Base-by-base conservation (phyloP, 257 asterid species). In the Apocynum venetum region DNA sequence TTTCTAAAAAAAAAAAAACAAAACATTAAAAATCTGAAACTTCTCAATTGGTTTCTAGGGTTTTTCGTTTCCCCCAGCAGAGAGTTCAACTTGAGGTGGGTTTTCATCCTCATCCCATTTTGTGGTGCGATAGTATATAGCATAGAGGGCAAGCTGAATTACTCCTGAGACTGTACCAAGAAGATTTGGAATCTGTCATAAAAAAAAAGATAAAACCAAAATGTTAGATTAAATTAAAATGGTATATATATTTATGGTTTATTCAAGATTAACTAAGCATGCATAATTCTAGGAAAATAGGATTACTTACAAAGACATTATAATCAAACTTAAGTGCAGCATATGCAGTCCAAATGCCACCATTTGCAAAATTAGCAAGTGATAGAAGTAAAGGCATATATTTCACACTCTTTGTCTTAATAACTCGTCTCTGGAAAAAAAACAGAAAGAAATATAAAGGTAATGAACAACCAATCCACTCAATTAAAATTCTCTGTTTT, bases 341-440 rank as follows among this genome's bases (percentile, higher is more conserved):
- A 57, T 92, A 94, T n/a, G 77, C 10, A 60, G 85, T 80, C 98
- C 98, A 94, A 20, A 86, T 77, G 2, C 77, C 4, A n/a, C 97
- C 98, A 66, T 94, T 94, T 0, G 74, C 59, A 7, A 94, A 89
- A 83, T 82, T 88, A 57, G 97, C 88, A 0, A 92, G 82, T 46
- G 97, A 89, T 0, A 94, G 83, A 19, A 41, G 80, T 77, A 94
- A 87, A 0, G 98, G 98, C 98, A 92, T 89, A 87, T 75, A 94
- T 77, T 90, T 87, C 25, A 92, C 98, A 74, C 98, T 94, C 87
- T 94, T 92, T 4, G 96, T 89, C 72, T 6, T 56, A 70, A 93
- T 89, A n/a, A 94, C 98, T 46, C 83, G 86, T 51, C 61, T 64
- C 96, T 93, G 86, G 49, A 70, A 6, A 14, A 19, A 51, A 44